Percentiles rank a stretch among this genome's conserved stretches.
Conservation (phyloP, 164 flowering plant species). For the Umbellularia californica region DNA sequence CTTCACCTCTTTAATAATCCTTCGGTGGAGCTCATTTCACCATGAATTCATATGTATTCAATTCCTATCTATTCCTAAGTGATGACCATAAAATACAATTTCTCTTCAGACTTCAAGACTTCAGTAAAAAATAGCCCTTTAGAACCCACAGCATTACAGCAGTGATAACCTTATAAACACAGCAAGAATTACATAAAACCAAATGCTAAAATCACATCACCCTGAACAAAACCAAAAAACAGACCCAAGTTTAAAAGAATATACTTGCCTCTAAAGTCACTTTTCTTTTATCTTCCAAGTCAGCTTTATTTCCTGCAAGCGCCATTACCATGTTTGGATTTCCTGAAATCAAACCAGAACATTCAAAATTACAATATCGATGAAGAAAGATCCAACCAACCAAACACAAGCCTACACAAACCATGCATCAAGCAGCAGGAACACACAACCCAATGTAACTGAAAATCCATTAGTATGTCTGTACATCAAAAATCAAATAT, state of each 20-base stretch:
- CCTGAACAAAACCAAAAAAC: neutral
- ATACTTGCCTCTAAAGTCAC: slow-evolving; percentile 52
- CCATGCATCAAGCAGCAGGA: neutral
- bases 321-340: slow-evolving; percentile 89
- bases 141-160: no score
- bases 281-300: slow-evolving; percentile 60
- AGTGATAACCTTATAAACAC: neutral
- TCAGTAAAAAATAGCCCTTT: no score
- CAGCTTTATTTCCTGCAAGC: slow-evolving; percentile 88
- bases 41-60: no score
- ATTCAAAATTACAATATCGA: neutral
- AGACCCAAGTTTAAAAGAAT: neutral
- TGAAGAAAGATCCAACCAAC: neutral
- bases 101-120: no score
- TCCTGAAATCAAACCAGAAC: slow-evolving; percentile 30
- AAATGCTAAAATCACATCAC: neutral
- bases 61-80: no score
- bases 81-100: neutral
- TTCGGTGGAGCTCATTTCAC: no score
- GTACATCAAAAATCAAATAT: neutral
- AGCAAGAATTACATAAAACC: neutral
- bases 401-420: neutral
- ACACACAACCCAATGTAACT: neutral
- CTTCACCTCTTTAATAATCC: no score
- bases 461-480: neutral